Conservation (phyloP, 139 green algal species). For the Chlorella sp. region DNA sequence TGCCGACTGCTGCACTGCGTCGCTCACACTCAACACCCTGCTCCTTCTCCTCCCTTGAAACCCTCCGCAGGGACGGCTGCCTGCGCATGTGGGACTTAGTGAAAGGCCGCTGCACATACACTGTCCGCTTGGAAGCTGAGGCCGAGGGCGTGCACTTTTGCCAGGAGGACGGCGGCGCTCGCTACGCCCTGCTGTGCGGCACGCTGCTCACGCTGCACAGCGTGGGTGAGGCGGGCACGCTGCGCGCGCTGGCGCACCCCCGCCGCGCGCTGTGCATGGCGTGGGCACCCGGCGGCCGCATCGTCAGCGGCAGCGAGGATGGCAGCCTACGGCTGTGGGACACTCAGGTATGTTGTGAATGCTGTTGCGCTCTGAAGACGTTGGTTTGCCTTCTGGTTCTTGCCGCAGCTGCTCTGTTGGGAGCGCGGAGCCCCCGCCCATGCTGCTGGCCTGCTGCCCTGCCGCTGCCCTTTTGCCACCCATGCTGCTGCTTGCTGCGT, state of each 20-base stretch:
- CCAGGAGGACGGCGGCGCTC: slow-evolving; percentile 32
- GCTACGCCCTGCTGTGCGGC: slow-evolving; percentile 64
- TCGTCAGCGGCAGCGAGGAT: slow-evolving; percentile 53
- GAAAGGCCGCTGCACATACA: slow-evolving; percentile 74
- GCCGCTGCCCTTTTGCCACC: neutral
- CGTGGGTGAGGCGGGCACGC: slow-evolving; percentile 22
- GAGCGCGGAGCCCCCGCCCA: neutral
- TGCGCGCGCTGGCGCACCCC: slow-evolving; percentile 35
- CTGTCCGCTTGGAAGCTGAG: slow-evolving; percentile 62
- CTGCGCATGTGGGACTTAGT: slow-evolving; percentile 91
- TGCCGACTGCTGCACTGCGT: neutral
- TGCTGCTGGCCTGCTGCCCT: neutral
- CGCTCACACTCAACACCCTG: too few species aligned
- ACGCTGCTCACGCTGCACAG: slow-evolving; percentile 54
- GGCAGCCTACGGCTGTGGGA: slow-evolving; percentile 67
- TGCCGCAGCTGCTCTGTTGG: neutral
- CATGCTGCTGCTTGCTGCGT: neutral
- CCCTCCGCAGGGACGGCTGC: slow-evolving; percentile 60
- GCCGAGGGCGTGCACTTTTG: slow-evolving; percentile 62
- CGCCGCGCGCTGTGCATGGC: slow-evolving; percentile 52
- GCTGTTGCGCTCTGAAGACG: neutral
- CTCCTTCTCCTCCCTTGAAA: too few species aligned
- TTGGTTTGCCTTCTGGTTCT: neutral
- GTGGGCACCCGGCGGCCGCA: slow-evolving; percentile 12
- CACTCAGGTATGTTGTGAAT: neutral